A percentile compares a stretch with the other conserved stretches of the same genome.
Conservation (phyloP, 1,284 basidiomycete species). For the Ustilago xerochloae region DNA sequence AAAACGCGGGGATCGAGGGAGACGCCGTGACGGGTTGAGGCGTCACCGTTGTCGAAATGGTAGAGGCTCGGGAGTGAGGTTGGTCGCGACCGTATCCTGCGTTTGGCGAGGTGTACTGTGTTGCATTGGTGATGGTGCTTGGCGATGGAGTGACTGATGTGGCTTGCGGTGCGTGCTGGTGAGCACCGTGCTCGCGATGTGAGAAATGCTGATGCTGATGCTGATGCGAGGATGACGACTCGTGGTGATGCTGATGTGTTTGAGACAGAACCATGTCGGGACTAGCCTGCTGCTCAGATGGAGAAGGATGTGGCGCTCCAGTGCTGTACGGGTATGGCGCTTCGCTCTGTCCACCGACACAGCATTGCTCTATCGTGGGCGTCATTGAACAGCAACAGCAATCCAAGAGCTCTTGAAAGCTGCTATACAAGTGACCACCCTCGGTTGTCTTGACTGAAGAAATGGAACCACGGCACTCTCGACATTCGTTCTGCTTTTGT, state of each 20-base stretch:
- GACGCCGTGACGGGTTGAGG: conserved; percentile 22
- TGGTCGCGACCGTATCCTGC: background rate
- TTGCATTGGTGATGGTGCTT: conserved; percentile 28
- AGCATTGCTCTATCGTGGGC: conserved; percentile 40
- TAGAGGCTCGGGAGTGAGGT: conserved; percentile 20
- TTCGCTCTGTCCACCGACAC: conserved; percentile 7
- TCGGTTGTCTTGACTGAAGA: conserved; percentile 8
- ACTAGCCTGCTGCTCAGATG: conserved; percentile 1
- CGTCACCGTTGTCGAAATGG: conserved; percentile 24
- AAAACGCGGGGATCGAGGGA: conserved; percentile 8
- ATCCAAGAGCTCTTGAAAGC: conserved; percentile 50
- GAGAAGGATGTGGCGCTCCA: conserved; percentile 3
- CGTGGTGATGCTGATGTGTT: background rate
- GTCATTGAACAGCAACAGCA: conserved; percentile 49
- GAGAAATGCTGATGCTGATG: background rate
- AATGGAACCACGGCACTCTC: conserved; percentile 32
- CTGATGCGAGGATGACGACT: background rate
- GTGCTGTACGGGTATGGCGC: conserved; percentile 14
- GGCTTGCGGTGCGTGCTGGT: conserved; percentile 2
- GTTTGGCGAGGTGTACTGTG: conserved; percentile 18
- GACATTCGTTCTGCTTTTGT: conserved; percentile 23
- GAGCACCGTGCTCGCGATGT: background rate
- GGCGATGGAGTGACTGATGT: conserved; percentile 30
- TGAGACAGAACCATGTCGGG: background rate
- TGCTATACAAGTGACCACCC: conserved; percentile 36